These are phyloP conservation scores for Flaveria brownii DNA, from an alignment of 129 eudicot genomes.

Conservation along the genomic window DNA sequence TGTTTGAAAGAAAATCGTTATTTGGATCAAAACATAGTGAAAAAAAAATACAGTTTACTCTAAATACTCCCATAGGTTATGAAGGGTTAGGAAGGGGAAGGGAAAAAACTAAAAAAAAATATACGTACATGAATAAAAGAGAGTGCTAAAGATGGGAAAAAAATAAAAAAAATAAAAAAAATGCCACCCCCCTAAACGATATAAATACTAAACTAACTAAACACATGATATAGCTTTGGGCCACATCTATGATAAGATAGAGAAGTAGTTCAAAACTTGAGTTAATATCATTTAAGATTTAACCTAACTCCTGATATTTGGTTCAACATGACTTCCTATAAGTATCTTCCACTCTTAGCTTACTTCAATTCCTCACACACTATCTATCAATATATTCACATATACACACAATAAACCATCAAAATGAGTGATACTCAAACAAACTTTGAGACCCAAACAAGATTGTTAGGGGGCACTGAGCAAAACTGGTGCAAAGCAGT, in stretches of 20 bases:
- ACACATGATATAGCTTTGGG: not conserved
- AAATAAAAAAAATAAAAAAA: no score
- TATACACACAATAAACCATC: slow-evolving; percentile 3
- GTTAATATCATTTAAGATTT: slow-evolving; percentile 34
- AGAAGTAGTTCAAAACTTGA: slow-evolving; percentile 18
- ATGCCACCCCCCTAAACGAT: no score
- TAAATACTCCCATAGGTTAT: no score
- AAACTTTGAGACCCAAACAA: slow-evolving; percentile 14
- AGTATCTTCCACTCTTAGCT: slow-evolving; percentile 8
- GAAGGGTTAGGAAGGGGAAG: no score
- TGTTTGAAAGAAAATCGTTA: no score
- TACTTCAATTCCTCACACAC: slow-evolving; percentile 1
- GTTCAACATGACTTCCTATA: slow-evolving; percentile 18
- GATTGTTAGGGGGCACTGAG: slow-evolving; percentile 47
- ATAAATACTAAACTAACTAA: not conserved
- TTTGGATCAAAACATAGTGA: no score
- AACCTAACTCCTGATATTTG: slow-evolving; percentile 26
- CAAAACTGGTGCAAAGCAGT: slow-evolving; percentile 48
- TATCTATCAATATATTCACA: slow-evolving; percentile 4
- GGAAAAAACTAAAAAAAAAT: no score
- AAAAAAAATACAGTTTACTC: no score
- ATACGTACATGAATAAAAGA: no score
- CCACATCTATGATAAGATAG: slow-evolving; percentile 17
- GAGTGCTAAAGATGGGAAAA: no score
- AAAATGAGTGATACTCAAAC: slow-evolving; percentile 19